Evolutionary conservation across 2,329 filamentous ascomycete species (phyloP).

Genomic region (Hymenoscyphus occultus): DNA sequence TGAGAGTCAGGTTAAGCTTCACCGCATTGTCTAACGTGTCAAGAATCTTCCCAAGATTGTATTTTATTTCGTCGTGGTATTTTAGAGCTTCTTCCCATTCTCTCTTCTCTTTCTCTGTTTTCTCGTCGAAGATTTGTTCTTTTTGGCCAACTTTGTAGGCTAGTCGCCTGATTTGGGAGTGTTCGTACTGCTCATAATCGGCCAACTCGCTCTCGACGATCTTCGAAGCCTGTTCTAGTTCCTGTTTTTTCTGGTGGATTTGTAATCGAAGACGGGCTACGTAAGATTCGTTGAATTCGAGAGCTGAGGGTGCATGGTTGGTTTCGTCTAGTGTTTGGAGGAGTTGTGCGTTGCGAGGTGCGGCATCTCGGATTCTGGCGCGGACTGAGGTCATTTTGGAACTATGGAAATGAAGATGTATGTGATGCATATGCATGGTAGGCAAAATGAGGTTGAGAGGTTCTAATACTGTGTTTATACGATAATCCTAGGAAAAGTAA

Average conservation of each 20-base stretch:
- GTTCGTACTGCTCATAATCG: constrained; percentile 52
- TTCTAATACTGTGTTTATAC: neutral
- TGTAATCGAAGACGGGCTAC: constrained; percentile 46
- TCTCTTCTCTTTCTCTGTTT: constrained; percentile 51
- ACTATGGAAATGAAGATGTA: no score
- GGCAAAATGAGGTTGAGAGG: no score
- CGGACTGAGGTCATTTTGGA: constrained; percentile 19
- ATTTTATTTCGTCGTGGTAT: constrained; percentile 45
- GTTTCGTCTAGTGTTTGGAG: constrained; percentile 47
- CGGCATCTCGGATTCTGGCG: constrained; percentile 41
- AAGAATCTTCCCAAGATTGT: constrained; percentile 42
- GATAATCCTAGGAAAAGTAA: neutral
- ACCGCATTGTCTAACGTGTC: neutral
- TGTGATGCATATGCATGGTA: no score
- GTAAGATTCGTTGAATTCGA: constrained; percentile 46
- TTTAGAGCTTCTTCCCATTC: constrained; percentile 54
- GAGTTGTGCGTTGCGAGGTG: constrained; percentile 43
- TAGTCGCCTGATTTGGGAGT: constrained; percentile 51
- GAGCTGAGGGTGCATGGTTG: constrained; percentile 46
- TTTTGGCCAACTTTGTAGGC: constrained; percentile 50
- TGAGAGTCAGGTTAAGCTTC: no score
- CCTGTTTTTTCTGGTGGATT: constrained; percentile 38
- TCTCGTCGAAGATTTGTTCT: constrained; percentile 47
- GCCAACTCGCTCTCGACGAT: constrained; percentile 47
- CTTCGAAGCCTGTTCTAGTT: constrained; percentile 40